Conservation (phyloP, 441 rosid species). For the Pelargonium fulgidum region DNA sequence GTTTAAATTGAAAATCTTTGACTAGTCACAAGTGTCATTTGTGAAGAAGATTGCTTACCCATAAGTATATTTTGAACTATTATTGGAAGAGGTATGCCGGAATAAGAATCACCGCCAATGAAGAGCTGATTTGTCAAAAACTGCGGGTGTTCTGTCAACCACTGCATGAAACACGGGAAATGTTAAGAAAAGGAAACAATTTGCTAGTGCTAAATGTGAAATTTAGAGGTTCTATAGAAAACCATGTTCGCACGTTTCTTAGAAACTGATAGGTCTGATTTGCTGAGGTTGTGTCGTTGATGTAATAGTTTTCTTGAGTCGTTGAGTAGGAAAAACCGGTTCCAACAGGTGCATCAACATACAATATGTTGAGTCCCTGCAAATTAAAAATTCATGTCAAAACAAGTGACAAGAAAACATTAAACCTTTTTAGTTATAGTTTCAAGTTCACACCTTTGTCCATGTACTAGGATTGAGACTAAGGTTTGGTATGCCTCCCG, state of each 20-base stretch:
- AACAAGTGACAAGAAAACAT: not conserved
- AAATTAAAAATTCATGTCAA: not conserved
- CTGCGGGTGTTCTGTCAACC: conserved; percentile 49
- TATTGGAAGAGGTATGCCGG: conserved; percentile 26
- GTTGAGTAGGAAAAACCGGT: conserved; percentile 39
- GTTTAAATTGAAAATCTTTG: not conserved
- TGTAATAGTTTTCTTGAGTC: conserved; percentile 21
- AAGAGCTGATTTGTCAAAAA: conserved; percentile 45
- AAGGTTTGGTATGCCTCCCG: conserved; percentile 24
- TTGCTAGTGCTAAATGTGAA: not conserved
- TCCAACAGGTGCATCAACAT: conserved; percentile 32
- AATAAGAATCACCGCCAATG: conserved; percentile 66
- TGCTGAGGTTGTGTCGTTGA: conserved; percentile 22
- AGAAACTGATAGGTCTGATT: conserved; percentile 22
- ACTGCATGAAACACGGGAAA: conserved; percentile 33
- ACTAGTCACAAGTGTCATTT: not conserved
- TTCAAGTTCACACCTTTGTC: conserved; percentile 22
- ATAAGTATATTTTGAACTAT: conserved; percentile 4
- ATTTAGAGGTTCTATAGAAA: not conserved
- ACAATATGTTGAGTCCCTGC: conserved; percentile 30
- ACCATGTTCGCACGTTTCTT: conserved; percentile 19
- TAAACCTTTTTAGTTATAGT: not conserved
- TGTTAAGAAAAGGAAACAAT: no score
- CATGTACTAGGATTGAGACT: conserved; percentile 21
- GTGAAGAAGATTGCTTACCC: not conserved